These are phyloP conservation scores for Odontarrhena argentea DNA, from an alignment of 345 rosid species.

Conservation along the genomic window DNA sequence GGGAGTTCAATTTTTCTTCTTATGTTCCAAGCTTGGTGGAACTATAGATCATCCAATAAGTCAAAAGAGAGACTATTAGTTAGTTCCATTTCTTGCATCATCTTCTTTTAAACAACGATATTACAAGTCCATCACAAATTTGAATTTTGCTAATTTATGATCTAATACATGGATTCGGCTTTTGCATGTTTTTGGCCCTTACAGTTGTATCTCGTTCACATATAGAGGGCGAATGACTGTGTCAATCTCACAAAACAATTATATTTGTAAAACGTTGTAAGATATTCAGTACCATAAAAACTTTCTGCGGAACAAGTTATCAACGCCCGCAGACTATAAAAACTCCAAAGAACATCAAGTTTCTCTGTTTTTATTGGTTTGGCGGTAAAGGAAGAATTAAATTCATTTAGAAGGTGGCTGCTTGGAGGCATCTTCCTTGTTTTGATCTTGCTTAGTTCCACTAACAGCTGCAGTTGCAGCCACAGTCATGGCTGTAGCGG, in stretches of 20 bases:
- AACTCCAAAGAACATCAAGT: constrained; percentile 20
- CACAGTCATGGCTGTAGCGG: constrained; percentile 76
- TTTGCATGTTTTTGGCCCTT: background rate
- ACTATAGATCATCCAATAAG: background rate
- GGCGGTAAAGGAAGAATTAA: constrained; percentile 21
- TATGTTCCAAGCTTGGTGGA: constrained; percentile 4
- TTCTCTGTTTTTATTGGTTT: constrained; percentile 23
- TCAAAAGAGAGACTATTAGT: background rate
- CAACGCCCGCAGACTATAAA: no score
- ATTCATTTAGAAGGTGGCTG: constrained; percentile 32
- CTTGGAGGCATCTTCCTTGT: constrained; percentile 48
- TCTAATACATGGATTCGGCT: background rate
- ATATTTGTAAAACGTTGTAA: background rate
- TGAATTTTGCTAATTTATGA: background rate
- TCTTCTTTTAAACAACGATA: background rate
- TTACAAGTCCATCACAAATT: background rate
- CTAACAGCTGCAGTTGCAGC: constrained; percentile 77
- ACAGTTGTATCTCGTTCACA: background rate
- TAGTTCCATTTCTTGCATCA: background rate
- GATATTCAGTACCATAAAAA: background rate
- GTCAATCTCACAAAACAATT: background rate
- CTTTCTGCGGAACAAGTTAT: background rate
- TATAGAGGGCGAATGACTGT: background rate
- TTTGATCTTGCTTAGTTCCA: constrained; percentile 60
- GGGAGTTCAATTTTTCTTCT: background rate